Evolutionary conservation across 768 basidiomycete genomes (phyloP).

Genomic region (Kwoniella sp.): DNA sequence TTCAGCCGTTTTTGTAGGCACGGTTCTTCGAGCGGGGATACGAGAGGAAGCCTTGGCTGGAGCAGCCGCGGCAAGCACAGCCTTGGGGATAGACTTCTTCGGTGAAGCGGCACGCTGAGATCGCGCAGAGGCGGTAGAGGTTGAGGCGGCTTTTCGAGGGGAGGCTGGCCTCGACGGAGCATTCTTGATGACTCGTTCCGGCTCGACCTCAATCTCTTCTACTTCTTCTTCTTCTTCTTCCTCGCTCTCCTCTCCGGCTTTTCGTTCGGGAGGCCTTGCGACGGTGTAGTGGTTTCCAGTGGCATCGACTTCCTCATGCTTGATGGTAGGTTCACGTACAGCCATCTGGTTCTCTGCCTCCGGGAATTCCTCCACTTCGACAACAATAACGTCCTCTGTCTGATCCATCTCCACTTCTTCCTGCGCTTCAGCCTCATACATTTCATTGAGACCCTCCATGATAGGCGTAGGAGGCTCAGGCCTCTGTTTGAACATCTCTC

Average conservation of each 20-base stretch:
- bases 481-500: slow-evolving; percentile 8
- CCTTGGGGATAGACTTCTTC: neutral
- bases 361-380: slow-evolving; percentile 1
- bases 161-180: neutral
- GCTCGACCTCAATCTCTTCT: neutral
- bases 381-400: slow-evolving; percentile 4
- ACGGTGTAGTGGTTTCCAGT: too few relatives aligned
- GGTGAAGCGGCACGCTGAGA: neutral
- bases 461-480: slow-evolving; percentile 27
- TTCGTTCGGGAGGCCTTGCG: too few relatives aligned
- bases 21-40: slow-evolving; percentile 6
- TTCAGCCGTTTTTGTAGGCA: neutral
- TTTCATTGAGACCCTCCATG: slow-evolving; percentile 32
- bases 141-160: slow-evolving; percentile 3
- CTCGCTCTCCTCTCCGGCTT: slow-evolving; percentile 1
- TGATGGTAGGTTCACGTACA: neutral
- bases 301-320: neutral
- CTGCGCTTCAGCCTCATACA: slow-evolving; percentile 32
- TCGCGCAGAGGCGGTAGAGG: slow-evolving; percentile 6
- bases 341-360: neutral
- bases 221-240: slow-evolving; percentile 11
- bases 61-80: neutral
- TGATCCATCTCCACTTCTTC: slow-evolving; percentile 2
- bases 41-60: slow-evolving; percentile 1
- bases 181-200: neutral